Evolutionary conservation across 495 filamentous ascomycete species (phyloP), one percentile per base, ranked within the genome.

Genomic region (Aspergillus cavernicola): DNA sequence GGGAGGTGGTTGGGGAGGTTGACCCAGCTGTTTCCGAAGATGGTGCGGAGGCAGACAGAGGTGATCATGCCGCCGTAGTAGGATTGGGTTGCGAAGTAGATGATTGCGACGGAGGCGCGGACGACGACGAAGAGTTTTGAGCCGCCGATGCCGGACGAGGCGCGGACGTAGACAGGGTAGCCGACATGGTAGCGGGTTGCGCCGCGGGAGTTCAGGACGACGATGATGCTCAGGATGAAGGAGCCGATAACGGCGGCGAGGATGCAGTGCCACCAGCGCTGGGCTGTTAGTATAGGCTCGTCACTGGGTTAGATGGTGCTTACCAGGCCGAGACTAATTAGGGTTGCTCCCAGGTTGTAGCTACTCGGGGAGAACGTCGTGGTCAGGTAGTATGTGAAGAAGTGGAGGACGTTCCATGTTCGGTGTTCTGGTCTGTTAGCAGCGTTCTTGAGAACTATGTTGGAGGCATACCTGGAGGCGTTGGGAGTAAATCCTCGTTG

Each of bases 21-120:
- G 15, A 80, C 73, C 80, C 81, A 86, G 57, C 82, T 79, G 66
- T 80, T 72, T 19, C 80, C 83, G 12, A 85, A 69, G 55, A 85
- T 76, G 7, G 72, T 71, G 23, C 83, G 75, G 4, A 80, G 78
- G 15, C 83, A 64, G 31, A 84, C 80, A 37, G 72, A 67, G 53
- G 84, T 56, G 13, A 42, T 18, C 26, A 42, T 42, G 5, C 36
- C 45, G 29, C 53, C 46, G 31, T 44, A 45, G 40, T 53, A 53
- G 8, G 32, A 23, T 2, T 53, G 26, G 0, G 40, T 53, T 6
- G 50, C 26, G 29, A 45, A 44, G 29, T 31, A 53, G 51, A 56
- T 45, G 4, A 56, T 32, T 0, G 46, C 46, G 13, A 50, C 39
- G 8, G 32, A 31, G 8, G 23, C 46, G 10, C 46, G 29, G 11